A percentile compares a stretch with the other conserved stretches of the same genome.
Conservation (phyloP, 2,329 filamentous ascomycete genomes). For the Zopfia rhizophila region DNA sequence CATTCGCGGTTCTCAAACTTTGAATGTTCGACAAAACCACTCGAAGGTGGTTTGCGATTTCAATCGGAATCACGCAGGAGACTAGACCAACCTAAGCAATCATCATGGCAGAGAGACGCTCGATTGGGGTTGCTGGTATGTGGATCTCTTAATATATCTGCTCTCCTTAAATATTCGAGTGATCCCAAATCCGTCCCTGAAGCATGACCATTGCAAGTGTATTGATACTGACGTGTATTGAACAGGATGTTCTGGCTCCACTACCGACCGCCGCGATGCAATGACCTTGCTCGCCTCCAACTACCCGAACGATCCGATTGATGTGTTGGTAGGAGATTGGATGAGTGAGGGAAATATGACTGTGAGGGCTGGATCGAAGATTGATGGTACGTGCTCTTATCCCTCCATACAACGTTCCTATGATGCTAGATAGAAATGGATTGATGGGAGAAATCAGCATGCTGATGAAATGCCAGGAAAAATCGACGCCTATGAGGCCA, state of each 20-base stretch:
- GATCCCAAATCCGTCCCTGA: too few species aligned
- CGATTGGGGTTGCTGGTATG: slow-evolving; percentile 36
- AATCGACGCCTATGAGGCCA: slow-evolving; percentile 60
- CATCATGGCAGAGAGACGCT: slow-evolving; percentile 28
- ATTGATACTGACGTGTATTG: not conserved
- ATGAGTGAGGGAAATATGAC: slow-evolving; percentile 48
- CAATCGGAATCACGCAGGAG: too few species aligned
- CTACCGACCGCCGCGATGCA: slow-evolving; percentile 44
- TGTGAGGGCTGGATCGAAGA: slow-evolving; percentile 32
- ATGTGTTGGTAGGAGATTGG: slow-evolving; percentile 47
- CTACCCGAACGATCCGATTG: slow-evolving; percentile 39
- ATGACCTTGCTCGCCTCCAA: slow-evolving; percentile 42
- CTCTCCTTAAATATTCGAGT: too few species aligned
- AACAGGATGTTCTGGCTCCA: slow-evolving; percentile 44
- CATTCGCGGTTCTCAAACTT: not conserved
- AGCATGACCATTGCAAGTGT: too few species aligned
- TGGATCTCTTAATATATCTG: not conserved
- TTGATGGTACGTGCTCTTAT: slow-evolving; percentile 26
- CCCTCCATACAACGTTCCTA: not conserved
- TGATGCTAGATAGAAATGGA: slow-evolving; percentile 10
- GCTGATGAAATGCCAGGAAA: slow-evolving; percentile 19
- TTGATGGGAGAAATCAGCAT: slow-evolving; percentile 37
- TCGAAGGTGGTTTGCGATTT: too few species aligned
- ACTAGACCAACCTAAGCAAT: slow-evolving; percentile 13
- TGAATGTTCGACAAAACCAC: too few species aligned